Conservation (phyloP, 2,329 filamentous ascomycete genomes). For the Emergomyces pasteurianus region DNA sequence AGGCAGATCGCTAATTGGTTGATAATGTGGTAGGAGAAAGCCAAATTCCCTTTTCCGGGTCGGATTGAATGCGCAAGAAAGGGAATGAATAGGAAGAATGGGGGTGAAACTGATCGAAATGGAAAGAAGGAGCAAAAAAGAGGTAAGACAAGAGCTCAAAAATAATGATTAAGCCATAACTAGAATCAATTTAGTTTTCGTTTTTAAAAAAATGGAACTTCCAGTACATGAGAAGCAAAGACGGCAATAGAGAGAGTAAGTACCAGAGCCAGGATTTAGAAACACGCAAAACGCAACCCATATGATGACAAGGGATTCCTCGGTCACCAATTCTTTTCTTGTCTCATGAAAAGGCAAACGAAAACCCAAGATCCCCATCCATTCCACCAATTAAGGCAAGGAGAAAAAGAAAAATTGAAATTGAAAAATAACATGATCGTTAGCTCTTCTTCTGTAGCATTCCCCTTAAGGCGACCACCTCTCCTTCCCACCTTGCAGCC, state of each 20-base stretch:
- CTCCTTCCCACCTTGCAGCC: constrained; percentile 53
- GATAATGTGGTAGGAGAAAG: background rate
- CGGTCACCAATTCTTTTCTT: background rate
- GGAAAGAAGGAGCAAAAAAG: background rate
- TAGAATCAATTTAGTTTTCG: background rate
- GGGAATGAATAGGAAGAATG: no score
- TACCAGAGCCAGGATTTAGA: background rate
- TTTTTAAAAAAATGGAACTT: background rate
- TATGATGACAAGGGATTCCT: background rate
- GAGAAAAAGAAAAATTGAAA: background rate
- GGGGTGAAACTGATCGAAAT: background rate
- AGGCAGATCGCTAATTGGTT: background rate
- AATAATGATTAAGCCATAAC: background rate
- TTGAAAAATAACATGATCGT: background rate
- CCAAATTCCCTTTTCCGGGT: no score
- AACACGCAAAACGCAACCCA: background rate
- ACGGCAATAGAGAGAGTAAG: background rate
- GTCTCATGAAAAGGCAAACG: background rate
- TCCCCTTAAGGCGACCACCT: constrained; percentile 48
- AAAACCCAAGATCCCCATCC: background rate
- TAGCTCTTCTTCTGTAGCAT: constrained; percentile 19
- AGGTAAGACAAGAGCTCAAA: background rate
- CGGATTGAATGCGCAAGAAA: background rate
- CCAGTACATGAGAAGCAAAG: background rate
- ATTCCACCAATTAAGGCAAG: background rate